These are phyloP conservation scores for Pelargonium fulgidum DNA, from an alignment of 441 rosid genomes.

Conservation along the genomic window DNA sequence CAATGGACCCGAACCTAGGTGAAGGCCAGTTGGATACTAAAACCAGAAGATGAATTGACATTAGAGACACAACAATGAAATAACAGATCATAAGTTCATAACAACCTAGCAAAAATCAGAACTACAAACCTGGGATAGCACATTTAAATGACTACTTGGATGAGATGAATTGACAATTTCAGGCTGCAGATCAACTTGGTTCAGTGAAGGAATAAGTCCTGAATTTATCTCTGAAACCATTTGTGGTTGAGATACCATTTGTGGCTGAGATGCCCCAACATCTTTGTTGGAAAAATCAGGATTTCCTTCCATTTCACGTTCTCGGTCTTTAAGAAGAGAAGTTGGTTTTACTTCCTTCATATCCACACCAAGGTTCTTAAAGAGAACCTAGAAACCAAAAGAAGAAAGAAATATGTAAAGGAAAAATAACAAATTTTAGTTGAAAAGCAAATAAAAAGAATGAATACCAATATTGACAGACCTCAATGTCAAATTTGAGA, in stretches of 20 bases:
- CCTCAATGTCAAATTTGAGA: slow-evolving; percentile 99
- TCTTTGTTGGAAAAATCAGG: slow-evolving; percentile 99
- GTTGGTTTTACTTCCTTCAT: slow-evolving; percentile 86
- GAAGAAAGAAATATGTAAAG: neutral
- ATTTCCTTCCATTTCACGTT: slow-evolving; percentile 92
- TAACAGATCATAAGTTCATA: neutral
- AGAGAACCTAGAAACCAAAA: slow-evolving; percentile 56
- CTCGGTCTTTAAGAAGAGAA: slow-evolving; percentile 87
- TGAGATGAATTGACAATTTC: slow-evolving; percentile 75
- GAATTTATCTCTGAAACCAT: slow-evolving; percentile 70
- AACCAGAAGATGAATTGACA: slow-evolving; percentile 14
- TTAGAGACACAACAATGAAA: neutral
- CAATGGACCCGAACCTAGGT: slow-evolving; percentile 55
- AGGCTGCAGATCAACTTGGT: slow-evolving; percentile 72
- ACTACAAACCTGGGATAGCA: slow-evolving; percentile 65
- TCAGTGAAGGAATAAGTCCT: slow-evolving; percentile 50
- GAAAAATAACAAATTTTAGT: neutral
- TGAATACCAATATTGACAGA: slow-evolving; percentile 17
- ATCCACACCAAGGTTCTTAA: slow-evolving; percentile 90
- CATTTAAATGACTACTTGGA: slow-evolving; percentile 55
- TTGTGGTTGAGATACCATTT: slow-evolving; percentile 61
- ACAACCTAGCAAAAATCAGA: slow-evolving; percentile 13
- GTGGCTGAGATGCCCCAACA: slow-evolving; percentile 65
- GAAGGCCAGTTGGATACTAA: slow-evolving; percentile 69
- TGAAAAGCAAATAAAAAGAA: neutral